Percentiles rank a stretch among this genome's conserved stretches.
Evolutionary conservation across 495 filamentous ascomycete genomes (phyloP).

Genomic region (Penicillium nucicola): DNA sequence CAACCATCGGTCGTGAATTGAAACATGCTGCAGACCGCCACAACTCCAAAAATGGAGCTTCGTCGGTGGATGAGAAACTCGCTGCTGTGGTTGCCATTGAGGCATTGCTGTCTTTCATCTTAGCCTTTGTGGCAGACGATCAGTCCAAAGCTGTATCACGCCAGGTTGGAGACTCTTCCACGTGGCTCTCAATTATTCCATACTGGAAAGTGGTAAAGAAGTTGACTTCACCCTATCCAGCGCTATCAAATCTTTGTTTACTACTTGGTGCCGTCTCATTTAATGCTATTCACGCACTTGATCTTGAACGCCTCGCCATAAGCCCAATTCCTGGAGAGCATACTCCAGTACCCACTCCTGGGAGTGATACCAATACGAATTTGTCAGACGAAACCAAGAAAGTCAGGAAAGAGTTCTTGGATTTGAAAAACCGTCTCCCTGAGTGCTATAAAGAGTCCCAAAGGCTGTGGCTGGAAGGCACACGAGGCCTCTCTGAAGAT

Average conservation of each 20-base stretch:
- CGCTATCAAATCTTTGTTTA: slow-evolving; percentile 39
- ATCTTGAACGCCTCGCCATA: slow-evolving; percentile 43
- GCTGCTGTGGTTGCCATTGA: slow-evolving; percentile 45
- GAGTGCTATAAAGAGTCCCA: slow-evolving; percentile 42
- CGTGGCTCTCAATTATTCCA: slow-evolving; percentile 49
- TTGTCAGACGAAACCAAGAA: slow-evolving; percentile 33
- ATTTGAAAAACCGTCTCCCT: slow-evolving; percentile 37
- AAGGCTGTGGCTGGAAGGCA: slow-evolving; percentile 45
- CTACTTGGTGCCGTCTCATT: slow-evolving; percentile 48
- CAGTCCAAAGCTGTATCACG: slow-evolving; percentile 33
- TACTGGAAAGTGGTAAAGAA: slow-evolving; percentile 45
- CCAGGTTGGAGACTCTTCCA: slow-evolving; percentile 36
- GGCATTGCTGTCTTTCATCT: slow-evolving; percentile 47
- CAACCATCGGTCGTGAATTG: slow-evolving; percentile 42
- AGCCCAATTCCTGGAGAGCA: slow-evolving; percentile 40
- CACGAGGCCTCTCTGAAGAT: slow-evolving; percentile 40
- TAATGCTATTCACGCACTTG: slow-evolving; percentile 41
- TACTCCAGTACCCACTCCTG: slow-evolving; percentile 35
- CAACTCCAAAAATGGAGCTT: slow-evolving; percentile 28
- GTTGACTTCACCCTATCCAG: slow-evolving; percentile 35
- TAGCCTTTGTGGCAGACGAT: slow-evolving; percentile 48
- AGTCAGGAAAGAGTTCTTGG: slow-evolving; percentile 35
- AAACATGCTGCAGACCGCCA: slow-evolving; percentile 47
- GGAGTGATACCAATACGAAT: slow-evolving; percentile 33
- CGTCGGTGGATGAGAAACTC: slow-evolving; percentile 34